Evolutionary conservation across 805 yeast species (phyloP), one percentile per base, ranked within the genome.

Genomic region (Yarrowia keelungensis): DNA sequence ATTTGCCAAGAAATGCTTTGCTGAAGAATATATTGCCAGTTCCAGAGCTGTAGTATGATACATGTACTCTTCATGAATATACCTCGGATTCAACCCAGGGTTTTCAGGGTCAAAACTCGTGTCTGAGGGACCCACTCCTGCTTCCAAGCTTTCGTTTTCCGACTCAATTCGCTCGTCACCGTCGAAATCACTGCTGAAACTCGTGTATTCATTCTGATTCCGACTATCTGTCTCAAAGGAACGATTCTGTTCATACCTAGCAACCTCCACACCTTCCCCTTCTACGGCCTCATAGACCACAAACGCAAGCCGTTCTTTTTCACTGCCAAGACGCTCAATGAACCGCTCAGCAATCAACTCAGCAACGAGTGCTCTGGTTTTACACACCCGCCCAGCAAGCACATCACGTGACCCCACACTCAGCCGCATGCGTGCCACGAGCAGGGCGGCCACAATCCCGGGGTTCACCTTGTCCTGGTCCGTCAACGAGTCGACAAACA

Each of bases 1-100:
- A 1, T 78, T 70, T 14, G 74, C 66, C 16, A 77, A 69, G 49
- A 77, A 77, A 49, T 74, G 73, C 53, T 72, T 71, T 1, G 77
- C 78, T n/a, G 62, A 26, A 1, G 47, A 41, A 39, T 70, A 56
- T 5, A 41, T 47, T 10, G 62, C 62, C 38, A 56, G 39, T 5
- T 56, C 62, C 26, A 56, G 38, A 19, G 62, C 62, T 2, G 62
- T 56, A 4, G 62, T 56, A 5, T 56, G 26, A 15, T 19, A 53
- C 32, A 53, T 53, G 45, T 38, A 39, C n/a, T 39, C 45, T 3
- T 53, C 45, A 4, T 39, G 45, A n/a, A 51, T 8, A 35, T 53
- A 53, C 35, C 8, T n/a, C 2, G 19, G 22, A 19, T 38, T 11
- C 9, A 41, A 8, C 14, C 45, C 46, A 8, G 35, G 36, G 22